Conservation (phyloP, 2,329 filamentous ascomycete genomes). For the Ophiostoma ips region DNA sequence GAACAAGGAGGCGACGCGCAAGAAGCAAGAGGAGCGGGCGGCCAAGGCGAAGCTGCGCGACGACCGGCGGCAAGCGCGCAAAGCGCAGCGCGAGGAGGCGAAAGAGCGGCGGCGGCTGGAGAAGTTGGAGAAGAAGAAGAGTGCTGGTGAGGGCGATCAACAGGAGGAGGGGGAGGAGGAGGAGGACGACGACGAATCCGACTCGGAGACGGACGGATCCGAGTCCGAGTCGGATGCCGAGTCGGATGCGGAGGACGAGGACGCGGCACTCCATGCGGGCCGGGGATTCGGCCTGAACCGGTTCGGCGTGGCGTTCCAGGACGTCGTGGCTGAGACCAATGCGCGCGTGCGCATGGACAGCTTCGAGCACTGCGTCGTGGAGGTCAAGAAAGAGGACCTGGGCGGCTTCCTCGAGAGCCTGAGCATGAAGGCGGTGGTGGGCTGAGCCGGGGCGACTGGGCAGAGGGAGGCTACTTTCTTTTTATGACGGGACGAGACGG, state of each 20-base stretch:
- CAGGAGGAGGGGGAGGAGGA: slow-evolving; percentile 1
- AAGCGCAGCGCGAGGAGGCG: slow-evolving; percentile 47
- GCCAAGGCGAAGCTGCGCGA: slow-evolving; percentile 50
- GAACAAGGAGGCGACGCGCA: slow-evolving; percentile 49
- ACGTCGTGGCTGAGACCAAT: slow-evolving; percentile 83
- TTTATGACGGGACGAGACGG: neutral
- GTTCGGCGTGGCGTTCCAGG: slow-evolving; percentile 91
- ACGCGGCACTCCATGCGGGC: slow-evolving; percentile 31
- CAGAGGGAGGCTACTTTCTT: too few species aligned
- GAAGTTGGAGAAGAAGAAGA: slow-evolving; percentile 15
- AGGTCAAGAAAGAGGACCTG: slow-evolving; percentile 93
- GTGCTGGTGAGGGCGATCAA: neutral
- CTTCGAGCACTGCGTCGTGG: slow-evolving; percentile 94
- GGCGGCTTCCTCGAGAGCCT: slow-evolving; percentile 80
- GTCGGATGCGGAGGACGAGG: slow-evolving; percentile 18
- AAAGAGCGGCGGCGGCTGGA: slow-evolving; percentile 41
- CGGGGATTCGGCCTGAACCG: slow-evolving; percentile 63
- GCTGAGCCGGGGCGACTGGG: slow-evolving; percentile 25
- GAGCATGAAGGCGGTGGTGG: slow-evolving; percentile 78
- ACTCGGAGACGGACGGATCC: slow-evolving; percentile 33
- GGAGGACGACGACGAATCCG: slow-evolving; percentile 16
- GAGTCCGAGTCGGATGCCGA: slow-evolving; percentile 26
- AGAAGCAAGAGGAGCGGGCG: slow-evolving; percentile 47
- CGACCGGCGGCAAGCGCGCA: slow-evolving; percentile 40
- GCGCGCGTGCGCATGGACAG: slow-evolving; percentile 84